Evolutionary conservation across 2,329 filamentous ascomycete species (phyloP).

Genomic region (Venturiaceae sp.): DNA sequence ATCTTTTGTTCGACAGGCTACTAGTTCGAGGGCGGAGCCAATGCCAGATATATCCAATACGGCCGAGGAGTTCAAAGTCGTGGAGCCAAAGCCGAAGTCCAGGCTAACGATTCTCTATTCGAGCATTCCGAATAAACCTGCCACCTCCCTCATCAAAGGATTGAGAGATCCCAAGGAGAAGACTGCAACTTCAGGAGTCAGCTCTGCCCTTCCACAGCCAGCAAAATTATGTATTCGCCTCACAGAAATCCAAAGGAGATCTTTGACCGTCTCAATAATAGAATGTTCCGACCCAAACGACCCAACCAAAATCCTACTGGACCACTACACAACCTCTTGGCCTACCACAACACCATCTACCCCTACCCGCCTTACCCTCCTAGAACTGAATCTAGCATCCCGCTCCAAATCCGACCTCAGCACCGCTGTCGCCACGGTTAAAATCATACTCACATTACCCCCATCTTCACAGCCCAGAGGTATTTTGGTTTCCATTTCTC

Average conservation of each 20-base stretch:
- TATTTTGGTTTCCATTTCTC: not conserved
- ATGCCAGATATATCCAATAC: too few species aligned
- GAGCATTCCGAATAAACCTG: not conserved
- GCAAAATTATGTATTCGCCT: not conserved
- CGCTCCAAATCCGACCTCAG: not conserved
- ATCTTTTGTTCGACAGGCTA: not conserved
- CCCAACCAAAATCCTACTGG: not conserved
- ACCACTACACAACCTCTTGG: not conserved
- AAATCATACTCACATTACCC: not conserved
- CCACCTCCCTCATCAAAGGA: not conserved
- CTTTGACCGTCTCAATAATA: not conserved
- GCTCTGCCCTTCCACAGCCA: too few species aligned
- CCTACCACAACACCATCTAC: not conserved
- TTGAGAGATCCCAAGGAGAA: not conserved
- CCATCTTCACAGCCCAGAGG: not conserved
- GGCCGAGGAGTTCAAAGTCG: too few species aligned
- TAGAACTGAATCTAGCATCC: not conserved
- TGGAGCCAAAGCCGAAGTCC: too few species aligned
- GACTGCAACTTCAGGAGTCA: too few species aligned
- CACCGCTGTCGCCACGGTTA: not conserved
- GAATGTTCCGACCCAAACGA: not conserved
- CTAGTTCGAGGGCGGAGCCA: too few species aligned
- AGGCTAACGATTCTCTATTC: not conserved
- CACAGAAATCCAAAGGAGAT: not conserved
- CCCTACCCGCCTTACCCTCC: not conserved